A percentile compares a stretch with the other conserved stretches of the same genome.
phyloP scores from a whole-genome alignment of 352 stramenopile species.

The Vaucheria bursata region DNA sequence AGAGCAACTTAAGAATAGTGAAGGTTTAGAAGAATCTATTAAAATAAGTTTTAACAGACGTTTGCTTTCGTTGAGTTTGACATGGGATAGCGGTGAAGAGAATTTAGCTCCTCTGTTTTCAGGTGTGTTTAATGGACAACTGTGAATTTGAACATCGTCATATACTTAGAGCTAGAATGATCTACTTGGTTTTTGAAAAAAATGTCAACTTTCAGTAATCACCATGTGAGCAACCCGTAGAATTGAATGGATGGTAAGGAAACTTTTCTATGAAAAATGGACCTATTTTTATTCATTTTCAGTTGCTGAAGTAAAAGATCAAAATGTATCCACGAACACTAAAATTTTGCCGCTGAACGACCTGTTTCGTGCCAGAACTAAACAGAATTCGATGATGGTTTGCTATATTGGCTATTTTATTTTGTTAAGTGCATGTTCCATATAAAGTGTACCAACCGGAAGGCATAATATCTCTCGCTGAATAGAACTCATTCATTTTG shows the following conservation, averaged over 20 bases:
- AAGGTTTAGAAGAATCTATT: slow-evolving; percentile 7
- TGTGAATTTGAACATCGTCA: no score
- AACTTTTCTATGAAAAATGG: not conserved
- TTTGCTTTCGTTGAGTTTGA: slow-evolving; percentile 19
- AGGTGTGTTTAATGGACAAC: slow-evolving; percentile 21
- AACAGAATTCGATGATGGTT: no score
- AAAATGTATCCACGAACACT: no score
- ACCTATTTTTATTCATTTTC: not conserved
- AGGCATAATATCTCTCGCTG: no score
- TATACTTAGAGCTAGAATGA: not conserved
- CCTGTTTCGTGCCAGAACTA: no score
- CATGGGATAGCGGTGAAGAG: slow-evolving; percentile 32
- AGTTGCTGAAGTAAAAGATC: not conserved
- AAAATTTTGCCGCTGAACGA: no score
- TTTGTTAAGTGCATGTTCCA: no score
- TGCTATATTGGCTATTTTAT: no score
- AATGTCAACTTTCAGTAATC: not conserved
- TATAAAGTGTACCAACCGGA: no score
- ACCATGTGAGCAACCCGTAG: not conserved
- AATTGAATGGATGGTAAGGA: not conserved
- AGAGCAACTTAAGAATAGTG: not conserved
- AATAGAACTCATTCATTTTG: no score
- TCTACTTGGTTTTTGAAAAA: not conserved
- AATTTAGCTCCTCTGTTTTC: slow-evolving; percentile 40
- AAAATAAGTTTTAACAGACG: slow-evolving; percentile 32